Base-by-base conservation (phyloP, 768 basidiomycete species). In the Pulveroboletus ravenelii region DNA sequence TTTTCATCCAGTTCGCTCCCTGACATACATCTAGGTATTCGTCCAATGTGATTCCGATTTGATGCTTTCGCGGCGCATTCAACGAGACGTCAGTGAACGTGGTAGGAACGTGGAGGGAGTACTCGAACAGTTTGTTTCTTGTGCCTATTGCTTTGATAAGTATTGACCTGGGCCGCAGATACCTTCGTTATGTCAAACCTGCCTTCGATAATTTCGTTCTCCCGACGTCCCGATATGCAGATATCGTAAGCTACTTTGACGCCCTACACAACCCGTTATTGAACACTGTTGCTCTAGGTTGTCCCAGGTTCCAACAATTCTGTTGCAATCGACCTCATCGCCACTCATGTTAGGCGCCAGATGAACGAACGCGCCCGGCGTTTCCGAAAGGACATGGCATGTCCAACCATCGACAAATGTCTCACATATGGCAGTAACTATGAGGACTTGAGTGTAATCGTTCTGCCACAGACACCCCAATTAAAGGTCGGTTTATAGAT, bases 31-130 rank as follows among this genome's bases (percentile, higher is more conserved):
- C 8, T 48, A 90, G 87, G 75, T 93, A 5, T 93, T 91, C 55
- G 92, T 93, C 7, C 90, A 95, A 73, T 89, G 87, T 52, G 93
- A 98, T 64, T 87, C 93, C 8, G 96, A 99, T 66, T 72, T 98
- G 18, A 99, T 99, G 96, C 84, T 99, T 42, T 92, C 95, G 1
- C 82, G 96, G 50, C 82, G 96, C 35, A 87, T 99, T 47, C 76
- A 81, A 55, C 78, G 96, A 48, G 96, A 98, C 61, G 80, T 90
- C 15, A 79, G 82, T 59, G 93, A 99, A 66, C 80, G 96, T 40
- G 91, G 90, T 0, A 74, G 96, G 47, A 83, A 77, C 48, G 85
- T 97, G 0, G 82, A 84, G 4, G 94, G 95, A 2, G 80, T 97
- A 43, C 78, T 97, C 10, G 89, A 93, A 61, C 93, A 96, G 87